Percentiles rank a stretch among this genome's conserved stretches.
phyloP scores from a whole-genome alignment of 192 early-diverging fungal genomes.

The Borealophlyctis nickersoniae region DNA sequence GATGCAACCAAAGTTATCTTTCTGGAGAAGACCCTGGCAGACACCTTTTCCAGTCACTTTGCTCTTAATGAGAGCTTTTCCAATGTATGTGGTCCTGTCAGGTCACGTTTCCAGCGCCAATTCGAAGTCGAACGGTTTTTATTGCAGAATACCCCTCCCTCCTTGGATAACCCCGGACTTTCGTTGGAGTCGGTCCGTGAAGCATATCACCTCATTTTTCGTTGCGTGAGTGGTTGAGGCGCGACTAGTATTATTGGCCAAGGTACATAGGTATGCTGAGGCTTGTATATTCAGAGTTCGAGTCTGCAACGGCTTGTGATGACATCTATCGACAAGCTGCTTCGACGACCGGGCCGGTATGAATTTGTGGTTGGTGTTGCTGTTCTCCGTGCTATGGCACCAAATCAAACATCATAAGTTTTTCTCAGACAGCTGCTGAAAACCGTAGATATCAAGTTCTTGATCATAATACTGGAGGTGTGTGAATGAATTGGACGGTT shows the following conservation, averaged over 20 bases:
- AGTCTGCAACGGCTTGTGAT: constrained; percentile 35
- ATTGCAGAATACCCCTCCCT: constrained; percentile 19
- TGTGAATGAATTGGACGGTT: background rate
- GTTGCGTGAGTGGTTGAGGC: constrained; percentile 19
- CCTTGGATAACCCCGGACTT: constrained; percentile 31
- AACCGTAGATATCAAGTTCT: constrained; percentile 69
- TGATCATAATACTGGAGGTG: constrained; percentile 84
- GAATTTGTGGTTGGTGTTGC: background rate
- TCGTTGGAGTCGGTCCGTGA: constrained; percentile 27
- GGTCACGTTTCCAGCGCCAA: background rate
- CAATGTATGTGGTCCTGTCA: constrained; percentile 10
- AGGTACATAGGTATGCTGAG: background rate
- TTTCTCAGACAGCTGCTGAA: constrained; percentile 25
- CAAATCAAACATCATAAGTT: background rate
- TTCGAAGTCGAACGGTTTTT: background rate
- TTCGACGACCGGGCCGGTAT: constrained; percentile 44
- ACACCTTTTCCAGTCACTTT: constrained; percentile 25
- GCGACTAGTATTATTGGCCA: background rate
- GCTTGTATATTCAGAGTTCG: constrained; percentile 7
- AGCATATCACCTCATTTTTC: constrained; percentile 32
- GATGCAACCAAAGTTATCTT: background rate
- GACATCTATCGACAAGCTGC: constrained; percentile 33
- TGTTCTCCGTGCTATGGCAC: constrained; percentile 6
- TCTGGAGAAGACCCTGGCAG: constrained; percentile 18
- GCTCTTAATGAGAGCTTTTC: constrained; percentile 33